Evolutionary conservation across 1,284 basidiomycete genomes (phyloP).

Genomic region (Rhodotorula mucilaginosa): DNA sequence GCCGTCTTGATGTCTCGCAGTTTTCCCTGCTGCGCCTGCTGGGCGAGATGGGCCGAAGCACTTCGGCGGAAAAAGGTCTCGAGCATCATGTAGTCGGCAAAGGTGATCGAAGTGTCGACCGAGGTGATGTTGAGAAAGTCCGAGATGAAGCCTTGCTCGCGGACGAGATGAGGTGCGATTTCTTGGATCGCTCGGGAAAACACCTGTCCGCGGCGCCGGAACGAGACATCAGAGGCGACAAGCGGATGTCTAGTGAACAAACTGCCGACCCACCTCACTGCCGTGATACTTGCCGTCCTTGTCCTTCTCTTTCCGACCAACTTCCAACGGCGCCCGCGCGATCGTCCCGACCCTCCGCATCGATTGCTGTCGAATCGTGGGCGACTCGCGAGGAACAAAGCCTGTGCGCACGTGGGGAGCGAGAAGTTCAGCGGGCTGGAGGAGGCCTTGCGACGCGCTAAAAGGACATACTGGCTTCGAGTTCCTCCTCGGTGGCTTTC

Average conservation of each 20-base stretch:
- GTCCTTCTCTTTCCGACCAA: slow-evolving; percentile 52
- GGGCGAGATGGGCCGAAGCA: slow-evolving; percentile 59
- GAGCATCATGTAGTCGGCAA: slow-evolving; percentile 91
- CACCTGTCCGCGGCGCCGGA: slow-evolving; percentile 55
- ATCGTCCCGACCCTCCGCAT: slow-evolving; percentile 50
- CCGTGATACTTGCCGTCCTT: slow-evolving; percentile 62
- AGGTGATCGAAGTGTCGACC: slow-evolving; percentile 80
- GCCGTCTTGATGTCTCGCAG: slow-evolving; percentile 77
- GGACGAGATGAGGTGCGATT: slow-evolving; percentile 70
- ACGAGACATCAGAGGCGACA: neutral
- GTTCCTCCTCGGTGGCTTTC: slow-evolving; percentile 67
- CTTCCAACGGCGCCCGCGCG: slow-evolving; percentile 46
- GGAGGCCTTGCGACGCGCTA: too few relatives aligned
- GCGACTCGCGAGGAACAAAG: slow-evolving; percentile 24
- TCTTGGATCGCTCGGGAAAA: slow-evolving; percentile 72
- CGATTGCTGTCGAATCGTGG: slow-evolving; percentile 50
- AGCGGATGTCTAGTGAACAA: neutral
- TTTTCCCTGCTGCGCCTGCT: slow-evolving; percentile 58
- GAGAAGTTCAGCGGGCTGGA: neutral
- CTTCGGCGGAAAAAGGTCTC: slow-evolving; percentile 92
- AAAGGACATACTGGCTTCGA: slow-evolving; percentile 60
- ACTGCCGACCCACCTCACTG: slow-evolving; percentile 58
- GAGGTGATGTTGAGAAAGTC: slow-evolving; percentile 79
- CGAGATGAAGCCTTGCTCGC: slow-evolving; percentile 83
- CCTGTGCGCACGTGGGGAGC: neutral